These are phyloP conservation scores for Boletus sp. DNA, from an alignment of 768 basidiomycete species.

Conservation along the genomic window DNA sequence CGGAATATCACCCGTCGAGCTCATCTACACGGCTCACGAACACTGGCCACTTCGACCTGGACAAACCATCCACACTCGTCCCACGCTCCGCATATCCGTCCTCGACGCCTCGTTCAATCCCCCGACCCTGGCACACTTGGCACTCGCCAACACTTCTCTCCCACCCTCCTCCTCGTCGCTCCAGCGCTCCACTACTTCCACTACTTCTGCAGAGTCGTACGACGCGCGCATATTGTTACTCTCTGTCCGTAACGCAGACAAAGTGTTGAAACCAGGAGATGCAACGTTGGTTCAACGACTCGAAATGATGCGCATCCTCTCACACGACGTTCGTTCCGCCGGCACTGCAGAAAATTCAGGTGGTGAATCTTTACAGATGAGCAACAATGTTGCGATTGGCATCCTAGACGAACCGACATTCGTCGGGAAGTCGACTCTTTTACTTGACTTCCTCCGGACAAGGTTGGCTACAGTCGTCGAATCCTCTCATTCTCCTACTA, in stretches of 20 bases:
- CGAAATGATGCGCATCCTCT: constrained; percentile 81
- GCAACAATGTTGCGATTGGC: constrained; percentile 64
- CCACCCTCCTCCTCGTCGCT: constrained; percentile 24
- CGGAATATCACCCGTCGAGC: constrained; percentile 48
- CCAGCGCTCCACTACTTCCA: neutral
- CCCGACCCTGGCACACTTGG: constrained; percentile 80
- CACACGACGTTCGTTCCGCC: constrained; percentile 38
- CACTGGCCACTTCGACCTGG: constrained; percentile 58
- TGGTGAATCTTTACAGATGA: constrained; percentile 1
- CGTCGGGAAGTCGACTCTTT: constrained; percentile 67
- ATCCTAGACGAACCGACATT: constrained; percentile 88
- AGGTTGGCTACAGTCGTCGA: constrained; percentile 13
- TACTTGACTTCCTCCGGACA: constrained; percentile 49
- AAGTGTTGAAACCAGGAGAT: constrained; percentile 64
- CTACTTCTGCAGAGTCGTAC: constrained; percentile 34
- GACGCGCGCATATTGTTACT: constrained; percentile 77
- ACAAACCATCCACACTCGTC: constrained; percentile 2
- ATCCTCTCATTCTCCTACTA: neutral
- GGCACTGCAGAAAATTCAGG: neutral
- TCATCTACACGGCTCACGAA: constrained; percentile 58
- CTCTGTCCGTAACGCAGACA: constrained; percentile 86
- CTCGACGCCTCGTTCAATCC: constrained; percentile 94
- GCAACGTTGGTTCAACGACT: constrained; percentile 74
- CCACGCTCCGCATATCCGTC: constrained; percentile 56
- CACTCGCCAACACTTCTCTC: constrained; percentile 52